Base-by-base conservation (phyloP, 2,329 filamentous ascomycete genomes). In the Calonectria crousiana region DNA sequence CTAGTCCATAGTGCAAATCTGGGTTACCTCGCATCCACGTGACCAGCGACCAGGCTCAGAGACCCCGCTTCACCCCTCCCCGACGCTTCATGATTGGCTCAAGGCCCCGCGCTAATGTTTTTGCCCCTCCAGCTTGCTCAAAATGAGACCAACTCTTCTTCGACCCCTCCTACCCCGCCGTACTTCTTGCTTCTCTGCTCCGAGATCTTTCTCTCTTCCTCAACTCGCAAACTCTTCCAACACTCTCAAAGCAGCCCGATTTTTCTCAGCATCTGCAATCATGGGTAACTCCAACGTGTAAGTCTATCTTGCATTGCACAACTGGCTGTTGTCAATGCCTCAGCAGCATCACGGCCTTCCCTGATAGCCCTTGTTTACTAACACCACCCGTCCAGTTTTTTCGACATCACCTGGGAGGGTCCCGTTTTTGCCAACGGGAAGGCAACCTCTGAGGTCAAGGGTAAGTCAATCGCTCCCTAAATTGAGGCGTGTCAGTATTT, bases 381-480 rank as follows among this genome's bases (percentile, higher is more conserved):
- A 83, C 73, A 75, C 72, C 26, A 72, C 56, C 49, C 64, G 52
- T 67, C 16, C 75, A 92, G 90, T 83, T 95, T 88, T 89, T 95
- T 96, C 88, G 93, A 96, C 77, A 83, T 94, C 76, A 84, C 89
- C 84, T 95, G 93, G 93, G 89, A 92, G 84, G 94, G 94, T 78
- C 94, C 94, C 78, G 89, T 92, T 84, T 6, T 41, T 6, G 88
- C 94, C 84, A 87, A 89, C 85, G 87, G 86, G 84, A 84, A 85
- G 74, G 86, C 90, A 80, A 93, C 91, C 78, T 78, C 85, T 36
- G 84, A 85, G 66, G 85, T 92, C 77, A 87, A 92, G 87, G 83
- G 94, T 95, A 90, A 89, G 91, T 78, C 44, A 75, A 66, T 70
- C 51, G 26, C 49, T 10, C 23, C 26, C 9, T 13, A 47, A 47